Base-by-base conservation (phyloP, 495 filamentous ascomycete genomes). In the Xylaria telfairii region DNA sequence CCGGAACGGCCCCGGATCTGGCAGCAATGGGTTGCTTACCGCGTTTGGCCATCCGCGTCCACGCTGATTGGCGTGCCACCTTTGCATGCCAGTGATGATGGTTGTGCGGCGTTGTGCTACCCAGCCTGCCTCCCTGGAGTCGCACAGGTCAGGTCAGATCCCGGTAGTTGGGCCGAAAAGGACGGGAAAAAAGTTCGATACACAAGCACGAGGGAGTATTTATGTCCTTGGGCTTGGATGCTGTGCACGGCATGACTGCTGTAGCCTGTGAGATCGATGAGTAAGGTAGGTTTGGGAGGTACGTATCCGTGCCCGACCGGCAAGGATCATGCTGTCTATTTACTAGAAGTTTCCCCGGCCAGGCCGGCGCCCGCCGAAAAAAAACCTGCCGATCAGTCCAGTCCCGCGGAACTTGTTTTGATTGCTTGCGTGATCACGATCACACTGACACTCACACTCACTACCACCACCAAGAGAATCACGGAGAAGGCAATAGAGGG, bases 251-350 rank as follows among this genome's bases (percentile, higher is more conserved):
- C 15, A 51, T 51, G 28, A 65, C 34, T 30, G 6, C 5, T 44
- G 12, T 47, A 15, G 39, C 39, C 60, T 44, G 61, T 42, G 26
- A 17, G 56, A 34, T 28, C 24, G 17, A 53, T 26, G 47, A 53
- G 49, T 13, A 53, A 37, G 21, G 30, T 51, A 32, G 30, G 44
- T n/a, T n/a, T n/a, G n/a, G n/a, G n/a, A n/a, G n/a, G n/a, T n/a
- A n/a, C n/a, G n/a, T 65, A 21, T 51, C 42, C 17, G 62, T 51
- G 62, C 62, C 62, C 62, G 62, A 65, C 62, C 28, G 19, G 62
- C 62, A 51, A 65, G 62, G 62, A 51, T 51, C 19, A 51, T 65
- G 61, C 61, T 64, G 61, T 64, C 61, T 64, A n/a, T n/a, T n/a
- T n/a, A n/a, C n/a, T n/a, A 64, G 61, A 64, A 64, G 24, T 64